phyloP scores from a whole-genome alignment of 2,329 filamentous ascomycete genomes.

The Dichotomopilus funicola region DNA sequence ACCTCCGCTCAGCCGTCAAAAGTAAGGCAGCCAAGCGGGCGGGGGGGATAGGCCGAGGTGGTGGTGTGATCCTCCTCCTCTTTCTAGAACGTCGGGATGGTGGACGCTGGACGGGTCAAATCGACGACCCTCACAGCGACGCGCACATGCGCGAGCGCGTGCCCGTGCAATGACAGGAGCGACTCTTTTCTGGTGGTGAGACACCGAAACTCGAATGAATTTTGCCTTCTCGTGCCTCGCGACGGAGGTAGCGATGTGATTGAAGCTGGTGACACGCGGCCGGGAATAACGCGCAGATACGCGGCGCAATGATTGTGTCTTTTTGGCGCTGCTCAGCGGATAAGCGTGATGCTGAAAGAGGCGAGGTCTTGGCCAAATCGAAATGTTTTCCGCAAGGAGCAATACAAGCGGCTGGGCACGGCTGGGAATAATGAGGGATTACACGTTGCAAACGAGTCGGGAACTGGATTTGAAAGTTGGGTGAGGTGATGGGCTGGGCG shows the following conservation, averaged over 20 bases:
- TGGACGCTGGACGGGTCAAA: too few relatives aligned
- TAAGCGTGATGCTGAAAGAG: too few relatives aligned
- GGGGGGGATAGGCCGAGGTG: background rate
- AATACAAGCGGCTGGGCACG: slow-evolving; percentile 18
- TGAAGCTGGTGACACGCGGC: background rate
- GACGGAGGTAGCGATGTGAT: too few relatives aligned
- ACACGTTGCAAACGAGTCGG: slow-evolving; percentile 1
- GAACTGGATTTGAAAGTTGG: slow-evolving; percentile 7
- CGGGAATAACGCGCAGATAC: slow-evolving; percentile 9
- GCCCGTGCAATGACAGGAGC: too few relatives aligned
- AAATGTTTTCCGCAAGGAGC: slow-evolving; percentile 5
- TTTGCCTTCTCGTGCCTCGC: too few relatives aligned
- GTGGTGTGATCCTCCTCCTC: background rate
- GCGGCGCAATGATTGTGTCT: background rate
- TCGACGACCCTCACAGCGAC: too few relatives aligned
- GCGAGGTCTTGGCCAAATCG: background rate
- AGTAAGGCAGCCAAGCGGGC: too few relatives aligned
- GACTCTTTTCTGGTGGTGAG: too few relatives aligned
- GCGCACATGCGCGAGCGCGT: too few relatives aligned
- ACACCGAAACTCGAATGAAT: too few relatives aligned
- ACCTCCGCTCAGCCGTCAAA: background rate
- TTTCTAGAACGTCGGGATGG: too few relatives aligned
- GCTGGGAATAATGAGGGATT: slow-evolving; percentile 15
- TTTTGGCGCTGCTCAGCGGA: background rate
- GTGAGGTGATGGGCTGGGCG: background rate